Conservation (phyloP, 225 moss, liverwort and hornwort genomes). For the Anthoceros angustus region DNA sequence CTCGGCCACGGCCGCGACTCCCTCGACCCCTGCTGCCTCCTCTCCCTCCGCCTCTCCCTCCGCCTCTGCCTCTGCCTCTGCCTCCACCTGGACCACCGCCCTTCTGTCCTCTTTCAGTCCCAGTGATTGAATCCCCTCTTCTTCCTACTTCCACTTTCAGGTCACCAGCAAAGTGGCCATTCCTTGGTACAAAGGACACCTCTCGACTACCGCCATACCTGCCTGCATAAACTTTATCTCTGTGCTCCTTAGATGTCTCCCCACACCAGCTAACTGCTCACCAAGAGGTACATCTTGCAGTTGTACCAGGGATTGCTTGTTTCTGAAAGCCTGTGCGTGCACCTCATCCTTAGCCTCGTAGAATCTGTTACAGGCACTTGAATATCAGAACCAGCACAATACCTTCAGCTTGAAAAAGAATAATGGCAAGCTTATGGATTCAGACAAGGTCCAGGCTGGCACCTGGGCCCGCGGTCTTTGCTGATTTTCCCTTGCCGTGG, state of each 20-base stretch:
- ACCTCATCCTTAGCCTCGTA: conserved; percentile 78
- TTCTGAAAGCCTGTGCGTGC: conserved; percentile 80
- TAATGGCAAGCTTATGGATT: not conserved
- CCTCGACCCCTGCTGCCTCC: conserved; percentile 13
- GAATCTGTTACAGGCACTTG: conserved; percentile 18
- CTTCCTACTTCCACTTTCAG: conserved; percentile 21
- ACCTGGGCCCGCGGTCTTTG: conserved; percentile 20
- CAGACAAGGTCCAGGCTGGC: conserved; percentile 6
- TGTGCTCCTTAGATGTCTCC: conserved; percentile 16
- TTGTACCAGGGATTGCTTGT: conserved; percentile 48
- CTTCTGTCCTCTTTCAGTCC: conserved; percentile 40
- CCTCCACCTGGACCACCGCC: conserved; percentile 14
- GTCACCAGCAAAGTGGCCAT: conserved; percentile 14
- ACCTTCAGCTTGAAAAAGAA: not conserved
- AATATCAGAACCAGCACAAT: not conserved
- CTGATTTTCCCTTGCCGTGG: conserved; percentile 9
- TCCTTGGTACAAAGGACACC: conserved; percentile 50
- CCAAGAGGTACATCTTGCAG: conserved; percentile 45
- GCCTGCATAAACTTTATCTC: conserved; percentile 15
- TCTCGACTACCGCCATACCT: conserved; percentile 74
- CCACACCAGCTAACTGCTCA: conserved; percentile 30
- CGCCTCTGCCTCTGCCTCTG: conserved; percentile 7
- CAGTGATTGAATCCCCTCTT: conserved; percentile 58
- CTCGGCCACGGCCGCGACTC: conserved; percentile 7
- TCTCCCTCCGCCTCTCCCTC: conserved; percentile 13